These are phyloP conservation scores for Naganishia sp. DNA, from an alignment of 1,284 basidiomycete species.

Conservation along the genomic window DNA sequence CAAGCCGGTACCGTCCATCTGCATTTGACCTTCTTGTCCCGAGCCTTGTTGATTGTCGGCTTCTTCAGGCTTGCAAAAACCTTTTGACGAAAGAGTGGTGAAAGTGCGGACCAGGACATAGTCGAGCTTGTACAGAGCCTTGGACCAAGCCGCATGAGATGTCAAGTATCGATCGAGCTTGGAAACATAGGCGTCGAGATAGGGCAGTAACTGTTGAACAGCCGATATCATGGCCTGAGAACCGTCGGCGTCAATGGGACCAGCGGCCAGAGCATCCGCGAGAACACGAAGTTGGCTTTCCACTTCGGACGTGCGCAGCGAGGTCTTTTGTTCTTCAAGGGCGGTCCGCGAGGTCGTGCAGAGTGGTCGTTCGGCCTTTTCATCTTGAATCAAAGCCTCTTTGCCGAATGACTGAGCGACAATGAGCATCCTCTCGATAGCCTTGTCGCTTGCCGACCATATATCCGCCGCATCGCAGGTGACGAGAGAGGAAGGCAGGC, in stretches of 20 bases:
- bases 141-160: constrained; percentile 36
- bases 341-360: constrained; percentile 43
- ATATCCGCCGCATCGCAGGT: constrained; percentile 24
- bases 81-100: constrained; percentile 73
- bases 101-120: constrained; percentile 75
- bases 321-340: constrained; percentile 37
- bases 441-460: constrained; percentile 47
- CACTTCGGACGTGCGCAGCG: constrained; percentile 48
- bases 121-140: constrained; percentile 72
- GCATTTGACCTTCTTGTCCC: constrained; percentile 59
- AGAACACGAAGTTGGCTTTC: constrained; percentile 43
- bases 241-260: constrained; percentile 27
- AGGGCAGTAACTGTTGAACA: constrained; percentile 46
- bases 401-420: constrained; percentile 64
- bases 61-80: constrained; percentile 89
- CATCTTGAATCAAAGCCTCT: constrained; percentile 25
- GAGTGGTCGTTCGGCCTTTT: constrained; percentile 46
- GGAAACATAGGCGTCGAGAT: constrained; percentile 38
- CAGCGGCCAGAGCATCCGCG: constrained; percentile 30
- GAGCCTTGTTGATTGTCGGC: constrained; percentile 54
- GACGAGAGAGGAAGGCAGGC: constrained; percentile 24
- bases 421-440: constrained; percentile 68
- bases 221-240: constrained; percentile 25
- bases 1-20: constrained; percentile 73
- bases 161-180: constrained; percentile 45